Conservation (phyloP, 495 filamentous ascomycete genomes). For the Glonium stellatum region DNA sequence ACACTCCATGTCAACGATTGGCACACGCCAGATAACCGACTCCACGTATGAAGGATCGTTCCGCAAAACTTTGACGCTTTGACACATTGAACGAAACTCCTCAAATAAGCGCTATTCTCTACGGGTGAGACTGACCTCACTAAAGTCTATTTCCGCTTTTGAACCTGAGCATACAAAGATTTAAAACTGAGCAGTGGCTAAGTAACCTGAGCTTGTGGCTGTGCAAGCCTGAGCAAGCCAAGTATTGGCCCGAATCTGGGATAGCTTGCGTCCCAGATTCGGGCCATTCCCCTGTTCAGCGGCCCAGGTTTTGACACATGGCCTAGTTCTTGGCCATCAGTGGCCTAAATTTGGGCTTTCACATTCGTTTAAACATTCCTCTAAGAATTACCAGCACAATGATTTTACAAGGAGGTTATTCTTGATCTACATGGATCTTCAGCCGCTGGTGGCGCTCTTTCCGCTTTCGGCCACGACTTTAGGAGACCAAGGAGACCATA, state of each 20-base stretch:
- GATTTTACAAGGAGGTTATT: no score
- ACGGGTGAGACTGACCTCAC: not conserved
- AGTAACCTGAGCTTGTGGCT: not conserved
- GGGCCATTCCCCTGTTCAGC: not conserved
- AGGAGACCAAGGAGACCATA: no score
- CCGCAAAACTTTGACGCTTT: no score
- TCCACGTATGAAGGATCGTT: no score
- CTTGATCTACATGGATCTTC: no score
- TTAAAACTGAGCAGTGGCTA: not conserved
- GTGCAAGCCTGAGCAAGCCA: constrained; percentile 4
- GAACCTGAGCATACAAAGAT: not conserved
- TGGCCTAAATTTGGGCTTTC: not conserved
- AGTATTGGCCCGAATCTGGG: constrained; percentile 1
- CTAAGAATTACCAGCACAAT: not conserved
- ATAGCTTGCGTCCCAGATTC: not conserved
- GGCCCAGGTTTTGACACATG: not conserved
- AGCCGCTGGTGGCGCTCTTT: no score
- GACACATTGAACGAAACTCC: no score
- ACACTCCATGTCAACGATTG: no score
- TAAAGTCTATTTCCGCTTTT: not conserved
- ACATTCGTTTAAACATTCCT: not conserved
- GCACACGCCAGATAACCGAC: no score
- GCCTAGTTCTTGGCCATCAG: not conserved
- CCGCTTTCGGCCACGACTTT: no score
- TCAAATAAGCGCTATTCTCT: not conserved